Evolutionary conservation across 371 early-diverging fungal genomes (phyloP).

Genomic region (Mucor velutinosus): DNA sequence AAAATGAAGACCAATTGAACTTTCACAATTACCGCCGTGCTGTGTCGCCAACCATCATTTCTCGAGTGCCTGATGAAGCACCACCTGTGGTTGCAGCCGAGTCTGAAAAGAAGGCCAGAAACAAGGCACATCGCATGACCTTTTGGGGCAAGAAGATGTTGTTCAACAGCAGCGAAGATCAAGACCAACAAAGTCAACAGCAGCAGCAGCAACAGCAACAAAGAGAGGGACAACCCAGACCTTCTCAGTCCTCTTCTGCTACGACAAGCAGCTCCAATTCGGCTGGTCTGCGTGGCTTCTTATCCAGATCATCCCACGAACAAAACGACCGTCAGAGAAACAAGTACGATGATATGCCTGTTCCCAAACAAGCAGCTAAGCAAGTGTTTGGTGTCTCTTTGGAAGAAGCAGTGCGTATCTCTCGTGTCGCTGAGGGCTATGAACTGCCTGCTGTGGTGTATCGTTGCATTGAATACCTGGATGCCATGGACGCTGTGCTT

Average conservation of each 20-base stretch:
- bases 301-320: constrained; percentile 30
- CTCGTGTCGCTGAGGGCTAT: constrained; percentile 27
- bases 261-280: constrained; percentile 3
- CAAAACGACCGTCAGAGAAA: constrained; percentile 17
- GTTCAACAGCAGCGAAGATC: constrained; percentile 13
- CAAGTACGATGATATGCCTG: constrained; percentile 8
- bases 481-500: constrained; percentile 65
- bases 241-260: constrained; percentile 17
- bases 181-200: neutral
- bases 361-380: constrained; percentile 19
- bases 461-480: constrained; percentile 83
- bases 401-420: constrained; percentile 33
- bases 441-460: constrained; percentile 77
- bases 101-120: constrained; percentile 41
- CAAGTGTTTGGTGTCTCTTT: constrained; percentile 52
- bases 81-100: constrained; percentile 4
- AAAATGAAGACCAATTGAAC: neutral
- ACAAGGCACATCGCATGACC: constrained; percentile 54
- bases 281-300: constrained; percentile 29
- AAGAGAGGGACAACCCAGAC: constrained; percentile 4
- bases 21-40: constrained; percentile 13
- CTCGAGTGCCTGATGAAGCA: neutral
- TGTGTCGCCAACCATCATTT: constrained; percentile 15
- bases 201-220: neutral
- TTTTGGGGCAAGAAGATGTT: constrained; percentile 57